Evolutionary conservation across 345 rosid species (phyloP), one percentile per base, ranked within the genome.

Genomic region (Tarenaya hassleriana): DNA sequence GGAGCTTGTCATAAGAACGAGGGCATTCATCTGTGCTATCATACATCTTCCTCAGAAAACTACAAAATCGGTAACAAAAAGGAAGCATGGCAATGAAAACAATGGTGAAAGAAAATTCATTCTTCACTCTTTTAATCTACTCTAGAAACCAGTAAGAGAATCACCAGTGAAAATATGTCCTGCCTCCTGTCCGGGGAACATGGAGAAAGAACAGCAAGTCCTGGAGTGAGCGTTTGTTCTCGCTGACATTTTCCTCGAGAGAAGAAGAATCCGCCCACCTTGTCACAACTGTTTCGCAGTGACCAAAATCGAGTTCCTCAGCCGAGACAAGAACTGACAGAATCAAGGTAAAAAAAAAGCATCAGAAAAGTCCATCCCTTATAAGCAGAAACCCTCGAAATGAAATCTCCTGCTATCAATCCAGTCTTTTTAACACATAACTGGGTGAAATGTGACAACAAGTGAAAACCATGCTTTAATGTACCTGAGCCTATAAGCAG

Each of bases 151-250:
- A 7, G 56, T 31, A 40, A 34, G 47, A 7, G 1, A 33, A 15
- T 60, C 75, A 88, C 98, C 98, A 92, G 62, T 88, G 89, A 49
- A 82, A 88, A 60, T 88, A 92, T 3, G 96, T 75, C 14, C 98
- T 82, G 32, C 98, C 98, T 63, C 98, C 98, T 7, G 98, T 92
- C 62, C 98, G 73, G 10, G 96, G 98, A 56, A 92, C 73, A 66
- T 92, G 98, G 39, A 92, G 86, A 73, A 92, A 92, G 66, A 88
- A 88, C 52, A 92, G 70, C 66, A 92, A 64, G 64, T 85, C 98
- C 40, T 58, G 75, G 33, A 92, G 81, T 9, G 66, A 75, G 66
- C 80, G 94, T 47, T 73, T 79, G 55, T 83, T 83, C 39, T 69
- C 82, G 45, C 56, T 60, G 37, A 66, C 53, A 66, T 76, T 74